Evolutionary conservation across 2,329 filamentous ascomycete genomes (phyloP).

Genomic region (Fusarium mexicanum): DNA sequence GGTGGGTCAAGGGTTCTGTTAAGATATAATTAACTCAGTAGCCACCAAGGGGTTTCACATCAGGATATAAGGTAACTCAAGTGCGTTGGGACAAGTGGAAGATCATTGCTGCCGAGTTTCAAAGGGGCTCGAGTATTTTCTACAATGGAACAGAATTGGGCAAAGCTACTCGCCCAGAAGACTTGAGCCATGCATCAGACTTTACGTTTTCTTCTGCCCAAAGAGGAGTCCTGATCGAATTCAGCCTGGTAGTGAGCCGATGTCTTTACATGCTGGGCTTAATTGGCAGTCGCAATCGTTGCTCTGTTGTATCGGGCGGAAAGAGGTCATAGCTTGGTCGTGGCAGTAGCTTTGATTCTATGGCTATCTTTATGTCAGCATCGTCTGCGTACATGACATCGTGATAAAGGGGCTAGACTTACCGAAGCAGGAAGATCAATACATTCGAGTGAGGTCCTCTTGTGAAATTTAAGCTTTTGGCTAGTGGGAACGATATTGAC

Average conservation of each 20-base stretch:
- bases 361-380: not conserved
- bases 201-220: not conserved
- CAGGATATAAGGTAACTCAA: not conserved
- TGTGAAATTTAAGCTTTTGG: not conserved
- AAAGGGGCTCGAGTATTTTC: not conserved
- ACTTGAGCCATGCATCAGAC: not conserved
- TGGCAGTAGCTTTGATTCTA: not conserved
- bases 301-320: not conserved
- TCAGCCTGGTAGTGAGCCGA: not conserved
- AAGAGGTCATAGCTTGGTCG: no score
- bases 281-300: not conserved
- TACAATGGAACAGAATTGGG: not conserved
- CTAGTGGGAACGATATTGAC: not conserved
- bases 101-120: not conserved
- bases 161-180: not conserved
- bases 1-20: not conserved
- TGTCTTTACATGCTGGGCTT: rapidly evolving
- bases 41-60: not conserved
- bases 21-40: not conserved
- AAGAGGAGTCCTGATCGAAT: no score
- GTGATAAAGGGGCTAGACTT: not conserved
- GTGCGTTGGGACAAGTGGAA: not conserved
- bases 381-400: no score
- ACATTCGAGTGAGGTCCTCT: rapidly evolving
- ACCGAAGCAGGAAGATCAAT: no score